A percentile compares a stretch with the other conserved stretches of the same genome.
These are phyloP conservation scores for Pythium oligandrum DNA, from an alignment of 352 stramenopile species.

Conservation along the genomic window DNA sequence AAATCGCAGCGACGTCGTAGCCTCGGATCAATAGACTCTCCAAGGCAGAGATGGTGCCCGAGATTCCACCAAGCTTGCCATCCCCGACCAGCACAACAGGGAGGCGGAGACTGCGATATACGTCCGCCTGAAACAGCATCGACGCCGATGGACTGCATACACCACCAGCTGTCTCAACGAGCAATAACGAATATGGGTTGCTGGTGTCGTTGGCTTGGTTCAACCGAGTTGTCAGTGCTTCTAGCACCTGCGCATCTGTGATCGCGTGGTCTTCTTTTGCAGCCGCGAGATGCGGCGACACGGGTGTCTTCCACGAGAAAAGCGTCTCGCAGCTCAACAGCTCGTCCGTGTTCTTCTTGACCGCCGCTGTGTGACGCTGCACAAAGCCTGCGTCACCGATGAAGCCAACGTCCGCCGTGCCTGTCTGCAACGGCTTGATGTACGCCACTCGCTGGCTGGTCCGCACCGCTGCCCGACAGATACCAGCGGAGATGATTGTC, in stretches of 20 bases:
- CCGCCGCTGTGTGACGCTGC: conserved; percentile 28
- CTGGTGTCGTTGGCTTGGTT: conserved; percentile 28
- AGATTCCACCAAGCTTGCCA: conserved; percentile 94
- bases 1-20: conserved; percentile 88
- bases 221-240: conserved; percentile 58
- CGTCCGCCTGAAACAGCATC: conserved; percentile 90
- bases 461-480: conserved; percentile 74
- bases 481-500: conserved; percentile 92
- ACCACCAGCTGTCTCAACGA: conserved; percentile 95
- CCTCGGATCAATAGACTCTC: conserved; percentile 90
- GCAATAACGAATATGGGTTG: conserved; percentile 45
- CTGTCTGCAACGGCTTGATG: conserved; percentile 97
- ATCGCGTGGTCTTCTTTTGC: conserved; percentile 82
- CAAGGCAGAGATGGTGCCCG: conserved; percentile 90
- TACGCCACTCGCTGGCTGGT: conserved; percentile 63
- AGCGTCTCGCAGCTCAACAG: conserved; percentile 78
- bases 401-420: conserved; percentile 59
- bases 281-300: conserved; percentile 93
- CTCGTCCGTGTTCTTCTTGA: conserved; percentile 7
- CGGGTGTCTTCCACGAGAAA: conserved; percentile 91
- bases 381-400: conserved; percentile 88
- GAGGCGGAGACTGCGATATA: conserved; percentile 88
- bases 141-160: conserved; percentile 88
- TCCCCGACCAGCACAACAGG: conserved; percentile 95
- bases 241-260: conserved; percentile 84